Base-by-base conservation (phyloP, 2,329 filamentous ascomycete species). In the Ilyonectria mors-panacis region DNA sequence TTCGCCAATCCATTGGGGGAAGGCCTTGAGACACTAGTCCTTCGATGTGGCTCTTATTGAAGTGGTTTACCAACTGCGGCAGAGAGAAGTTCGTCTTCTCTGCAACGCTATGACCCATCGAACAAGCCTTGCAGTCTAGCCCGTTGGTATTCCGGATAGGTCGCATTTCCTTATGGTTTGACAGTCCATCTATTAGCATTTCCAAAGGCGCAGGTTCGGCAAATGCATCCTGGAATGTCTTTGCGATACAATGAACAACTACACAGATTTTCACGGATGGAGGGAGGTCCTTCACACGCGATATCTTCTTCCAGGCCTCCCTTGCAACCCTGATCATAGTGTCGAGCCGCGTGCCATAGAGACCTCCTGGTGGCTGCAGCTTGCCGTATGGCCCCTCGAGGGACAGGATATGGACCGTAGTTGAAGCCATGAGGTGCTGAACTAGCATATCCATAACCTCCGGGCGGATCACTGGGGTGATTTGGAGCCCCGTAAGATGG, bases 221-320 rank as follows among this genome's bases (percentile, higher is more conserved):
- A 76, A 91, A 93, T 55, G 83, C 84, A 17, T 85, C 78, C 48
- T 85, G 82, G 74, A 91, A 93, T 39, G 83, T 84, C 61, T 85
- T 85, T 63, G 87, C 84, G 58, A 90, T 81, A 76, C 92, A 89
- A 75, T 92, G 85, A 47, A 95, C 85, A 10, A 93, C 83, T 53
- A 89, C 85, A 66, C 88, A 87, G 17, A 93, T 84, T 70, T 89
- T 89, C 53, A 93, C 84, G 66, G 86, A 87, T 44, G 87, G 86
- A 15, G 90, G 86, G 17, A 94, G 80, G 57, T 90, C 86, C 71
- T 88, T 88, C 68, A 93, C 82, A 3, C 85, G 84, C 8, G 85
- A 85, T 2, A 91, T 86, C 23, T 83, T 80, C 68, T 87, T 86
- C 91, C 92, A 95, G 39, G 92, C 79, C 26, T 89, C 87, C 65